Evolutionary conservation across 2,329 filamentous ascomycete species (phyloP).

Genomic region (Mycosphaerella sp.): DNA sequence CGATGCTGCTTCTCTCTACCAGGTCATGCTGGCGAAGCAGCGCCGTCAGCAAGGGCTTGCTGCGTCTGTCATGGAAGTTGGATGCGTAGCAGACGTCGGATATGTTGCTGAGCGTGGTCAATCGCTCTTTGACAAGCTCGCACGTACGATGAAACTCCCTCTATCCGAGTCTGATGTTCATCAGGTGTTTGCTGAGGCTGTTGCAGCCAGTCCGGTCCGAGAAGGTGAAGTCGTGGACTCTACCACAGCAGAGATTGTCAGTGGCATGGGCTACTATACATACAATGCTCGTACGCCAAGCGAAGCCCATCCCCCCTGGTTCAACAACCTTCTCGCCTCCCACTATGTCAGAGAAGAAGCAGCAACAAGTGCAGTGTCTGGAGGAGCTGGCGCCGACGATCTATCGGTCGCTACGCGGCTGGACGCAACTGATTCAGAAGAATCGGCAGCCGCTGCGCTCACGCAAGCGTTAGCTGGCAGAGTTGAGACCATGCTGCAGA

Average conservation of each 20-base stretch:
- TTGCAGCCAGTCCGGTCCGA: constrained; percentile 37
- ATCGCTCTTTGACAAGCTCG: constrained; percentile 15
- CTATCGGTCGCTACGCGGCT: constrained; percentile 11
- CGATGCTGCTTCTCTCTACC: constrained; percentile 43
- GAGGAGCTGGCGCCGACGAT: constrained; percentile 7
- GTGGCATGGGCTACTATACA: constrained; percentile 17
- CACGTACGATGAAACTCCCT: constrained; percentile 13
- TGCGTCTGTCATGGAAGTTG: constrained; percentile 50
- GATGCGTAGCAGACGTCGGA: constrained; percentile 44
- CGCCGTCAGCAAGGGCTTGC: constrained; percentile 40
- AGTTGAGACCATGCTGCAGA: constrained; percentile 20
- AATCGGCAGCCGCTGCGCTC: constrained; percentile 10
- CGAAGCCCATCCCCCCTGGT: constrained; percentile 18
- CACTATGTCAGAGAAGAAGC: constrained; percentile 18
- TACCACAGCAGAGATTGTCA: constrained; percentile 16
- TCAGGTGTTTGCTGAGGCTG: constrained; percentile 49
- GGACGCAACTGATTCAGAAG: constrained; percentile 13
- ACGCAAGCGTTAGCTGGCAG: constrained; percentile 13
- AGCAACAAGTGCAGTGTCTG: background rate
- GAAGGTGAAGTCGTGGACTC: constrained; percentile 14
- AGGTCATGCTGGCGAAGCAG: constrained; percentile 32
- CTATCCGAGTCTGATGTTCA: constrained; percentile 49
- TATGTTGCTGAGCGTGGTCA: constrained; percentile 29
- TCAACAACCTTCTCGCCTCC: constrained; percentile 16
- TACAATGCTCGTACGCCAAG: constrained; percentile 11